Evolutionary conservation across 202 grass and related monocot species (phyloP), one percentile per base, ranked within the genome.

Genomic region (Schoenoplectus triqueter): DNA sequence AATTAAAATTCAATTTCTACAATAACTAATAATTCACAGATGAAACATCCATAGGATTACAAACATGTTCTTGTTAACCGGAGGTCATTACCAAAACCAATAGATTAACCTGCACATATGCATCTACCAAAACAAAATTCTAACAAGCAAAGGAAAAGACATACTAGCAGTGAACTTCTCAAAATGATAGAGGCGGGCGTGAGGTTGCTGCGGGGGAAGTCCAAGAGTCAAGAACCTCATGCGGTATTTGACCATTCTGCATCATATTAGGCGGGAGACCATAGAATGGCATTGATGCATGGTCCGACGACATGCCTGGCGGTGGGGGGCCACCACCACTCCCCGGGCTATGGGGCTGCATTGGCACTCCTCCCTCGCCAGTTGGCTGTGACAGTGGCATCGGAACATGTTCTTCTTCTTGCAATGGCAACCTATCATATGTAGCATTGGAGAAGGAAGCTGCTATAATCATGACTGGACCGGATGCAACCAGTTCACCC

Each of bases 401-500:
- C 44, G 84, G 82, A n/a, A 54, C 75, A 48, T 40, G 41, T 13
- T 93, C 87, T 11, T 89, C 89, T 0, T 90, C 92, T 45, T 82
- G 87, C 3, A 91, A 86, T 31, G 89, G 89, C 52, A 94, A 86
- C 18, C 87, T 86, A 82, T 94, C 92, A 82, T 88, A 94, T n/a
- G 89, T 94, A 52, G 92, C 89, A 73, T 94, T 94, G 39, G 87
- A 89, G 80, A 94, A 94, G 11, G 92, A 91, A 40, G 89, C 89
- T 1, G 89, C 92, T 77, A 94, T 85, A 70, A 94, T 78, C 89
- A 94, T 91, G 64, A 94, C 86, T 42, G 89, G 92, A 4, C 92
- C 89, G 0, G 89, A 91, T 21, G 92, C 87, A 9, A 94, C 56
- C 40, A 94, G 83, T 67, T 91, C 86, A 42, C 92, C 92, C 4